A percentile compares a stretch with the other conserved stretches of the same genome.
phyloP scores from a whole-genome alignment of 768 basidiomycete species.

The Pisolithus microcarpus region DNA sequence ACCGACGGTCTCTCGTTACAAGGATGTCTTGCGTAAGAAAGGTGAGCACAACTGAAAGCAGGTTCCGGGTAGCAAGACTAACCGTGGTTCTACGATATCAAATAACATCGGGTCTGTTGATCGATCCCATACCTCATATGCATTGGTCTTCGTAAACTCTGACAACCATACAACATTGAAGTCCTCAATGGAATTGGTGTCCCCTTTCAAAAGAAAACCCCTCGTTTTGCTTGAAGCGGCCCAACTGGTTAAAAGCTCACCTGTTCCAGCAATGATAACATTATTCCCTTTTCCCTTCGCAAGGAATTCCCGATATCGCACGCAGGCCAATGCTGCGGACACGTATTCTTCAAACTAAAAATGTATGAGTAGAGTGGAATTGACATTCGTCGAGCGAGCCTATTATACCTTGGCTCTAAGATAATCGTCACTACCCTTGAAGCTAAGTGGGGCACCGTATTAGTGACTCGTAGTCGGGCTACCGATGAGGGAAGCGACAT shows the following conservation, averaged over 20 bases:
- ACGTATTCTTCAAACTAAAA: slow-evolving; percentile 87
- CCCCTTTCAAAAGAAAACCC: slow-evolving; percentile 35
- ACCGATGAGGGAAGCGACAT: not conserved
- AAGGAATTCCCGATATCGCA: slow-evolving; percentile 87
- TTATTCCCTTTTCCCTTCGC: slow-evolving; percentile 56
- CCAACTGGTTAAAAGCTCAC: slow-evolving; percentile 15
- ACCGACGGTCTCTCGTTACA: slow-evolving; percentile 87
- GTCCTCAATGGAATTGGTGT: slow-evolving; percentile 57
- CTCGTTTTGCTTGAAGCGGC: slow-evolving; percentile 12
- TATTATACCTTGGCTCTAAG: slow-evolving; percentile 67
- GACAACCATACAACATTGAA: slow-evolving; percentile 86
- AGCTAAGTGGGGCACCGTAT: slow-evolving; percentile 41
- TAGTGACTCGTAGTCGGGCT: not conserved
- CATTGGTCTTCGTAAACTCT: slow-evolving; percentile 82
- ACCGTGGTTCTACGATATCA: slow-evolving; percentile 93
- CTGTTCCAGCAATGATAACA: slow-evolving; percentile 61
- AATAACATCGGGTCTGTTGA: slow-evolving; percentile 90
- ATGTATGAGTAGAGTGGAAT: not conserved
- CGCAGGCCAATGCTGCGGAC: slow-evolving; percentile 74
- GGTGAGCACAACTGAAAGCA: no score
- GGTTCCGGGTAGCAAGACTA: not conserved
- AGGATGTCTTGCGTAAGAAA: slow-evolving; percentile 59
- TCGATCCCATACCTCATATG: slow-evolving; percentile 84
- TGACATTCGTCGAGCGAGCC: not conserved
- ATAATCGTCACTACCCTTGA: slow-evolving; percentile 95